These are phyloP conservation scores for Irpex sp. DNA, from an alignment of 1,284 basidiomycete species.

Conservation along the genomic window DNA sequence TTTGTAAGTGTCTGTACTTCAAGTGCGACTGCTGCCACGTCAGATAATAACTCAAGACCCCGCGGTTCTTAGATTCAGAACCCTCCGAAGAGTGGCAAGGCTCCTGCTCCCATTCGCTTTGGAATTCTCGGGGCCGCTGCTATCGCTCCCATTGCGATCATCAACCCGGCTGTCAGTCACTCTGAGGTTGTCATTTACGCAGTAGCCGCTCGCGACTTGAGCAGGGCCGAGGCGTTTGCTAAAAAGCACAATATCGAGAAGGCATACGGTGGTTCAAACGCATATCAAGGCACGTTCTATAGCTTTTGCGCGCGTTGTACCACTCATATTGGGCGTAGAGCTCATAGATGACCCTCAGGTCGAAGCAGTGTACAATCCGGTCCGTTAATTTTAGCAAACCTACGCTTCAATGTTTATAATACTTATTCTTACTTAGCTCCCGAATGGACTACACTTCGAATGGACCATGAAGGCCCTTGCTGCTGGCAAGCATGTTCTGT, in stretches of 20 bases:
- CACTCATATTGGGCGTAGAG: conserved; percentile 29
- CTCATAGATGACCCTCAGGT: conserved; percentile 58
- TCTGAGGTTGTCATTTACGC: conserved; percentile 56
- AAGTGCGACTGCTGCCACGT: not conserved
- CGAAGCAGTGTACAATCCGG: conserved; percentile 60
- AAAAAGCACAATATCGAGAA: conserved; percentile 53
- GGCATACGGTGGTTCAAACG: conserved; percentile 45
- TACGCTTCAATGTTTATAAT: not conserved
- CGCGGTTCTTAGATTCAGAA: not conserved
- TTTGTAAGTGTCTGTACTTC: not conserved
- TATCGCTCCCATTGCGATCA: conserved; percentile 59
- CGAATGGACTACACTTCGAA: conserved; percentile 70
- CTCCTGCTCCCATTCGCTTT: conserved; percentile 21
- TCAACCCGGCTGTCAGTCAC: conserved; percentile 53
- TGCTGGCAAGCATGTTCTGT: conserved; percentile 69
- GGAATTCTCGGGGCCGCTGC: conserved; percentile 62
- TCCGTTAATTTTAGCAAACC: not conserved
- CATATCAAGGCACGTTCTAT: conserved; percentile 47
- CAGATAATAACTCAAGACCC: not conserved
- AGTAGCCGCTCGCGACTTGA: conserved; percentile 59
- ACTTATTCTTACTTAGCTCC: conserved; percentile 29
- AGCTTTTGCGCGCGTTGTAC: not conserved
- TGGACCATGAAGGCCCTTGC: conserved; percentile 74
- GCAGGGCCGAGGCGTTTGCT: conserved; percentile 49
- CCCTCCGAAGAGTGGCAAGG: not conserved